Evolutionary conservation across 106 monocot genomes (phyloP).

Genomic region (Narthecium ossifragum): DNA sequence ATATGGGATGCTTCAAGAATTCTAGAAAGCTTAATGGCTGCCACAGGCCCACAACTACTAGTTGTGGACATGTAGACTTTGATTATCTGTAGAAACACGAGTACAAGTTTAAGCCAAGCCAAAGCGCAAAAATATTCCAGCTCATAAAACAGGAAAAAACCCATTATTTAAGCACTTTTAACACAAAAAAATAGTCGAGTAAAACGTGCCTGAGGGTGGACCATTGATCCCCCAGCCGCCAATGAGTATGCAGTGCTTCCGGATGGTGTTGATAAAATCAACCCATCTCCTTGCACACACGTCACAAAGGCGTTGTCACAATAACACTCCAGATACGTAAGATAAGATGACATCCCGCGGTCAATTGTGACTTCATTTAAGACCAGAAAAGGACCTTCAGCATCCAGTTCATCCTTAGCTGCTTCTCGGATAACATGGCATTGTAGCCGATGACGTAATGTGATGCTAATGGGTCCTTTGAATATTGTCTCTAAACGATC

Average conservation of each 20-base stretch:
- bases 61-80: no score
- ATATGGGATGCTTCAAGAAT: no score
- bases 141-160: no score
- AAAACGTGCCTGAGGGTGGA: slow-evolving; percentile 86
- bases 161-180: no score
- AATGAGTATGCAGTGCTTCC: slow-evolving; percentile 99
- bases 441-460: slow-evolving; percentile 79
- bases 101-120: no score
- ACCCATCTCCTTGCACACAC: slow-evolving; percentile 92
- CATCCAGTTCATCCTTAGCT: slow-evolving; percentile 73
- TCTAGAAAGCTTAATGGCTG: no score
- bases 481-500: slow-evolving; percentile 62
- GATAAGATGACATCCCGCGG: slow-evolving; percentile 90
- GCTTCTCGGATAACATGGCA: slow-evolving; percentile 83
- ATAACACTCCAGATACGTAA: slow-evolving; percentile 97
- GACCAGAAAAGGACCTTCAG: slow-evolving; percentile 85
- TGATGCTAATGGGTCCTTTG: slow-evolving; percentile 84
- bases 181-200: not conserved
- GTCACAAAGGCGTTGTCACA: slow-evolving; percentile 97
- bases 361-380: slow-evolving; percentile 98
- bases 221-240: slow-evolving; percentile 99
- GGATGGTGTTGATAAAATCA: slow-evolving; percentile 95
- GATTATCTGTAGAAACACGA: no score
- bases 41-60: no score
- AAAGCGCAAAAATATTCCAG: no score